These are phyloP conservation scores for Pseudogymnoascus sp. DNA, from an alignment of 2,329 filamentous ascomycete genomes.

Conservation along the genomic window DNA sequence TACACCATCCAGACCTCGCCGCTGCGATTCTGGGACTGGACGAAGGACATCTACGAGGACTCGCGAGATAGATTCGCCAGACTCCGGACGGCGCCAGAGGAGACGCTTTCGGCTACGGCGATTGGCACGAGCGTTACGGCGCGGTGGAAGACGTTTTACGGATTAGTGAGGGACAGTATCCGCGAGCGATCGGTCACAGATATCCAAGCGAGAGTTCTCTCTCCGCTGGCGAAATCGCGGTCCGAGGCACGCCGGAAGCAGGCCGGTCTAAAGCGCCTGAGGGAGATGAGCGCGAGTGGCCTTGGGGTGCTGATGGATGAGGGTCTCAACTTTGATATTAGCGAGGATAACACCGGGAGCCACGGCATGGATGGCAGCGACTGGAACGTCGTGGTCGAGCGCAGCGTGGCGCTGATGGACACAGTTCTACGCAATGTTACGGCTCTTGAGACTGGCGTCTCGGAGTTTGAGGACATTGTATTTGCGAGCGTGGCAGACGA, in stretches of 20 bases:
- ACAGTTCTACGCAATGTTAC: conserved; percentile 68
- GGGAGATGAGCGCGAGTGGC: conserved; percentile 74
- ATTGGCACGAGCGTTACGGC: conserved; percentile 34
- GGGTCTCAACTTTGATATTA: conserved; percentile 59
- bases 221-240: conserved; percentile 66
- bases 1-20: conserved; percentile 86
- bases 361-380: conserved; percentile 32
- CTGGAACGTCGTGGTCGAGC: conserved; percentile 69
- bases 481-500: conserved; percentile 55
- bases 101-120: conserved; percentile 20
- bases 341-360: conserved; percentile 43
- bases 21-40: conserved; percentile 61
- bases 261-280: conserved; percentile 58
- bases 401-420: conserved; percentile 78
- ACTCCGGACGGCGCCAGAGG: conserved; percentile 23
- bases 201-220: conserved; percentile 63
- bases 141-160: conserved; percentile 66
- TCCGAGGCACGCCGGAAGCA: conserved; percentile 70
- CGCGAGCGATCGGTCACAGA: conserved; percentile 61
- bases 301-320: conserved; percentile 83
- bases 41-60: conserved; percentile 60
- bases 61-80: conserved; percentile 24
- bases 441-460: conserved; percentile 50
- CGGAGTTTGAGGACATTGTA: conserved; percentile 57
- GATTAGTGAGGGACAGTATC: conserved; percentile 67